Conservation (phyloP, 176 grass and related monocot genomes). For the Oryza officinalis region DNA sequence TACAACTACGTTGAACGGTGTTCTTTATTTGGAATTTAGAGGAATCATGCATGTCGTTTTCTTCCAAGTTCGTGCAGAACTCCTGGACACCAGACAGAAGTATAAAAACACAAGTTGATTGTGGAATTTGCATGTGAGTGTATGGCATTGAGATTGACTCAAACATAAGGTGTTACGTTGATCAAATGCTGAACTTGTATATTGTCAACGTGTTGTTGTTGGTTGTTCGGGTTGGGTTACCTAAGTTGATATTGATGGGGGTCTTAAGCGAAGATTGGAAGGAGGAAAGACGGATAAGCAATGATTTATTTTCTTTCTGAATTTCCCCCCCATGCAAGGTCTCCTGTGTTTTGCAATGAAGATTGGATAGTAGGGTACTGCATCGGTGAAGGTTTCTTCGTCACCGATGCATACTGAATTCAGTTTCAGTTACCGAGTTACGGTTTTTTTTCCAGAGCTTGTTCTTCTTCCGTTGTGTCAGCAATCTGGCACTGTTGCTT, state of each 20-base stretch:
- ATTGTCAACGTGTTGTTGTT: background rate
- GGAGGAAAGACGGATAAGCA: background rate
- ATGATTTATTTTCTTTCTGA: background rate
- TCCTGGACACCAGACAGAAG: background rate
- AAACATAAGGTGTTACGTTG: background rate
- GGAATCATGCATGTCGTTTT: background rate
- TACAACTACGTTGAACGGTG: background rate
- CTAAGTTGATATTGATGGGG: slow-evolving; percentile 30
- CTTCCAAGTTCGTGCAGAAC: no score
- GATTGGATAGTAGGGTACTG: no score
- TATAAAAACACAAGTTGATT: background rate
- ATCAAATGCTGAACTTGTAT: background rate
- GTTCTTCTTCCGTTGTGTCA: background rate
- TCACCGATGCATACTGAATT: no score
- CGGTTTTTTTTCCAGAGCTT: no score
- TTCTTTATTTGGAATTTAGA: background rate
- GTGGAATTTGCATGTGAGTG: background rate
- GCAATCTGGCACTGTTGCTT: no score
- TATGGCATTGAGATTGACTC: background rate
- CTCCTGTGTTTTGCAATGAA: background rate
- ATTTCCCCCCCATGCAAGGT: background rate
- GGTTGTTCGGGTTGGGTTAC: slow-evolving; percentile 40
- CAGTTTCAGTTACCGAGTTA: no score
- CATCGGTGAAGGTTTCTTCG: no score
- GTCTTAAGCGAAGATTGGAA: slow-evolving; percentile 7